phyloP scores from a whole-genome alignment of 202 grass and related monocot species.

The Digitaria exilis region DNA sequence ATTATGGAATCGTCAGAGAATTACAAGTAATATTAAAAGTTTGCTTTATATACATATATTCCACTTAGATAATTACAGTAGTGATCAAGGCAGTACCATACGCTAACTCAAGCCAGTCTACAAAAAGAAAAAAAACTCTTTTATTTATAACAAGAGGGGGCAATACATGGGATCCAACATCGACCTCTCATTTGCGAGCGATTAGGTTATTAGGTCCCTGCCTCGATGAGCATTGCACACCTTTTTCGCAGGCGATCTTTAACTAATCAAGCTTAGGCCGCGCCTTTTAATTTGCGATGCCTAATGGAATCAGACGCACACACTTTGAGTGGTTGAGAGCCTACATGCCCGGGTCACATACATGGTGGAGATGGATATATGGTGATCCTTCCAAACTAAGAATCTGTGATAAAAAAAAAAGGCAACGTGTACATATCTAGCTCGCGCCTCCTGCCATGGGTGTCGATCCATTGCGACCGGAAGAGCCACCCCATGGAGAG shows the following conservation, averaged over 20 bases:
- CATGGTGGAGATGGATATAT: background rate
- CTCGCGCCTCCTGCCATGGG: background rate
- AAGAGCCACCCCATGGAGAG: background rate
- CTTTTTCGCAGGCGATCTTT: background rate
- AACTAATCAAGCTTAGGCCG: background rate
- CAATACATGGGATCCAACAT: conserved; percentile 6
- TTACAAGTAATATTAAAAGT: background rate
- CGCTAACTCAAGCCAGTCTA: background rate
- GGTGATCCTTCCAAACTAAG: background rate
- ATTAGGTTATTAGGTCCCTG: background rate
- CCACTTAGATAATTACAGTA: background rate
- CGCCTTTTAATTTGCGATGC: background rate
- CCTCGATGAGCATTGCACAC: background rate
- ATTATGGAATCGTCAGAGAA: background rate
- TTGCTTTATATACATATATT: background rate
- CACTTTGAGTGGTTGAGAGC: conserved; percentile 1
- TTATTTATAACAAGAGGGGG: background rate
- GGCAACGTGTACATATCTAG: background rate
- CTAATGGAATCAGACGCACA: conserved; percentile 40
- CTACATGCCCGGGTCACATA: background rate
- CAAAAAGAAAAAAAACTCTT: background rate
- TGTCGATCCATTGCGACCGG: background rate
- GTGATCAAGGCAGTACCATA: background rate
- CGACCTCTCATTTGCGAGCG: background rate
- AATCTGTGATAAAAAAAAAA: background rate